phyloP scores from a whole-genome alignment of 2,329 filamentous ascomycete genomes.

The Geoglossum cookeanum region DNA sequence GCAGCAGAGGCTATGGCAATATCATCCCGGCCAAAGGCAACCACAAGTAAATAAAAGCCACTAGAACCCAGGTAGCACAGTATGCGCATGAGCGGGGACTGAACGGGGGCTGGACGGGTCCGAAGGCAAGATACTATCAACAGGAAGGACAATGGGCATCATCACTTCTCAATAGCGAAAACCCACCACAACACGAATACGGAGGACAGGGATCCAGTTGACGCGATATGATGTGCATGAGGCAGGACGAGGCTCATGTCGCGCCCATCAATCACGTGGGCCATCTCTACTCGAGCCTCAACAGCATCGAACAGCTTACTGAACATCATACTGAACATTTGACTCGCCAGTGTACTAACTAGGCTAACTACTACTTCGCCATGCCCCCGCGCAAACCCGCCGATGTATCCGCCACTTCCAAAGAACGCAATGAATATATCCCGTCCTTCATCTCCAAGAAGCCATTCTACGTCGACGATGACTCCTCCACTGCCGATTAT shows the following conservation, averaged over 20 bases:
- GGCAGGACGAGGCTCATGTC: not conserved
- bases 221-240: not conserved
- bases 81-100: not conserved
- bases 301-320: too few species aligned
- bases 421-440: slow-evolving; percentile 97
- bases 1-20: not conserved
- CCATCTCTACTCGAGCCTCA: too few species aligned
- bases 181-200: not conserved
- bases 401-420: slow-evolving; percentile 37
- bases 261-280: not conserved
- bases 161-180: not conserved
- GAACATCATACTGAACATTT: too few species aligned
- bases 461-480: slow-evolving; percentile 80
- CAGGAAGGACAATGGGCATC: too few species aligned
- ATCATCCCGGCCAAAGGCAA: not conserved
- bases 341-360: too few species aligned
- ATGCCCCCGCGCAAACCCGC: slow-evolving; percentile 32
- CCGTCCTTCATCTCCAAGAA: slow-evolving; percentile 95
- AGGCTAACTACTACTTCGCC: not conserved
- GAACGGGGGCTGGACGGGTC: not conserved
- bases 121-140: too few species aligned
- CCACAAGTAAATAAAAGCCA: not conserved
- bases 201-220: not conserved
- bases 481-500: slow-evolving; percentile 61
- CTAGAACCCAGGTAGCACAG: not conserved